Conservation (phyloP, 1,284 basidiomycete species). For the Pulveroboletus sp. region DNA sequence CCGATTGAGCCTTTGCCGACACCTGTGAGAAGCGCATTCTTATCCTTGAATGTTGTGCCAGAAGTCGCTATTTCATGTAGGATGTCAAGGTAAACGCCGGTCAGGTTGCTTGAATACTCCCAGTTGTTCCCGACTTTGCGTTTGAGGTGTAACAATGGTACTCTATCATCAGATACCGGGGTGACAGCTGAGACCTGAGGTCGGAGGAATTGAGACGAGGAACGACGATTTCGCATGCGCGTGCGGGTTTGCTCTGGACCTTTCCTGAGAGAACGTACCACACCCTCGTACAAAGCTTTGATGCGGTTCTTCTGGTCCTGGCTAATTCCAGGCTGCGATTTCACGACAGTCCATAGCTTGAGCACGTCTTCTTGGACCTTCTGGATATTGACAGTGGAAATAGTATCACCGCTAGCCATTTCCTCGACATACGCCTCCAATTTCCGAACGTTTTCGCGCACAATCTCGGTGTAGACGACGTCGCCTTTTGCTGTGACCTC, state of each 20-base stretch:
- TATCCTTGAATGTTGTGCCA: conserved; percentile 97
- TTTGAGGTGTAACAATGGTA: conserved; percentile 95
- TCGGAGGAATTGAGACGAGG: conserved; percentile 92
- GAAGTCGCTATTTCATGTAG: conserved; percentile 97
- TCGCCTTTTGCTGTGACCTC: conserved; percentile 93
- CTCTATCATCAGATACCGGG: conserved; percentile 84
- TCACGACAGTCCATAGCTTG: conserved; percentile 97
- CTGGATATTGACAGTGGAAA: conserved; percentile 87
- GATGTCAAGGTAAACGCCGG: conserved; percentile 93
- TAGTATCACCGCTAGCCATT: conserved; percentile 94
- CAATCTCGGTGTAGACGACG: conserved; percentile 92
- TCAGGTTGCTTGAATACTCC: conserved; percentile 97
- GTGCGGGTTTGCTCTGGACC: conserved; percentile 59
- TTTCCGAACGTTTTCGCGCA: conserved; percentile 94
- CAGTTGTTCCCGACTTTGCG: conserved; percentile 95
- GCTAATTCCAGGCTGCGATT: conserved; percentile 94
- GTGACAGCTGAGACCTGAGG: conserved; percentile 80
- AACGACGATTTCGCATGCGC: conserved; percentile 72
- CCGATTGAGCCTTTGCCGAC: conserved; percentile 98
- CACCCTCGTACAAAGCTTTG: conserved; percentile 95
- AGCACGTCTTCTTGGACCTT: conserved; percentile 96
- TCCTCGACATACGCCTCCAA: conserved; percentile 98
- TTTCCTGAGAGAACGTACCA: conserved; percentile 80
- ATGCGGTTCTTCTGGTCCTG: conserved; percentile 97
- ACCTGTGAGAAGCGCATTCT: conserved; percentile 96